Base-by-base conservation (phyloP, 129 eudicot genomes). In the Solidago caesia region DNA sequence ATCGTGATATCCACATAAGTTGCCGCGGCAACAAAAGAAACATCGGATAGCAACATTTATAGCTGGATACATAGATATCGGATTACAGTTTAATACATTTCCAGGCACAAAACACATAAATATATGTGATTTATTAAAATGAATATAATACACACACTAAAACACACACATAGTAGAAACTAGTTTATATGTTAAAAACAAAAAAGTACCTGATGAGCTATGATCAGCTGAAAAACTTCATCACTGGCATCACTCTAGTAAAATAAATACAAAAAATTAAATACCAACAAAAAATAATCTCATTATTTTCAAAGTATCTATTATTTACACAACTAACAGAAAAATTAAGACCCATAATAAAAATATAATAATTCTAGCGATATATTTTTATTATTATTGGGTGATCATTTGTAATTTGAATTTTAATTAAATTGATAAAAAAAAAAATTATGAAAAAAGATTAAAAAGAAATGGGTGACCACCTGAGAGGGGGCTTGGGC, bases 121-220 rank as follows among this genome's bases (percentile, higher is more conserved):
- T 8, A 58, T 27, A 8, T 12, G 27, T 33, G 15, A 68, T n/a
- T 33, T 45, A 29, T 1, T 44, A 5, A 12, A 67, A 56, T 2
- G 2, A 33, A 33, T 41, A 49, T 26, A 56, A 53, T 2, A 5
- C 4, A 21, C 8, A 58, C 5, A 59, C 3, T 8, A 2, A 8
- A 25, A 26, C 4, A 47, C 21, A 56, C 61, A 79, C 64, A 47
- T 6, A 68, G 13, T 48, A 62, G 12, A 68, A 56, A 44, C 42
- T 57, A 69, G 9, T 63, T 70, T 10, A 81, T 10, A 81, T 64
- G 53, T 11, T 52, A 55, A 4, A 64, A 60, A 64, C 7, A 2
- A 64, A 26, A 25, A 56, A 68, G n/a, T 25, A 89, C 98, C 97
- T 93, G 96, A 81, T 90, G 97, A 85, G 92, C 80, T 78, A 77